Percentiles rank a stretch among this genome's conserved stretches.
Evolutionary conservation across 208 protist genomes (phyloP).

Genomic region (Leishmania gerbilli): DNA sequence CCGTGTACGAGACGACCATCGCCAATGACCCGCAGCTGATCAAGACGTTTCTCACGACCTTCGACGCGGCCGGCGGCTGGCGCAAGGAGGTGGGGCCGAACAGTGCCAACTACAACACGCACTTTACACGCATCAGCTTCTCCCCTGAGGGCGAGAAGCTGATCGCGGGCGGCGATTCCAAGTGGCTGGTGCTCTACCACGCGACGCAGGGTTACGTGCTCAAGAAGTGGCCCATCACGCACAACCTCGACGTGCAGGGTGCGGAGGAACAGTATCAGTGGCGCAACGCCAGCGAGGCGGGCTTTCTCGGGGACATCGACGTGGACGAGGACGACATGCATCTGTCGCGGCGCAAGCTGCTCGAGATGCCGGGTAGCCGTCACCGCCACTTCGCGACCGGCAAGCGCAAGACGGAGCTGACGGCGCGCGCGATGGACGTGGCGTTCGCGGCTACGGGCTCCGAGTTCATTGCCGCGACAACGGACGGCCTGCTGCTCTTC

Average conservation of each 20-base stretch:
- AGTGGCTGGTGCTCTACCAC: slow-evolving; percentile 91
- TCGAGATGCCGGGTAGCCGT: slow-evolving; percentile 91
- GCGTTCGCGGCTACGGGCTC: slow-evolving; percentile 80
- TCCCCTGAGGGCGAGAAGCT: slow-evolving; percentile 89
- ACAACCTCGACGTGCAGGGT: slow-evolving; percentile 86
- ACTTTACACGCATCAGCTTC: slow-evolving; percentile 88
- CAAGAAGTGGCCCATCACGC: slow-evolving; percentile 90
- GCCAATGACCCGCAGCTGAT: slow-evolving; percentile 84
- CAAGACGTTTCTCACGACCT: slow-evolving; percentile 83
- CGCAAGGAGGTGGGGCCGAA: slow-evolving; percentile 79
- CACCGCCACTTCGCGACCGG: slow-evolving; percentile 90
- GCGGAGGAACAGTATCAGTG: slow-evolving; percentile 92
- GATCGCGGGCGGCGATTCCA: slow-evolving; percentile 86
- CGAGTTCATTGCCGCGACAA: slow-evolving; percentile 90
- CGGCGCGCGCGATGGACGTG: slow-evolving; percentile 78
- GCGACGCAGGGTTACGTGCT: slow-evolving; percentile 88
- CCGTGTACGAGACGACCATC: slow-evolving; percentile 86
- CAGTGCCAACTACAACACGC: slow-evolving; percentile 79
- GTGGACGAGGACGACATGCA: slow-evolving; percentile 83
- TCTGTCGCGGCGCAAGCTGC: slow-evolving; percentile 71
- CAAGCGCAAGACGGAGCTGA: slow-evolving; percentile 87
- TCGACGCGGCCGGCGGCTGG: slow-evolving; percentile 89
- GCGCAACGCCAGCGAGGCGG: slow-evolving; percentile 82
- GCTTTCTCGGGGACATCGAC: slow-evolving; percentile 87
- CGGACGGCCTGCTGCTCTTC: slow-evolving; percentile 89